Evolutionary conservation across 768 basidiomycete genomes (phyloP), one percentile per base, ranked within the genome.

Genomic region (Fomitopsis serialis): DNA sequence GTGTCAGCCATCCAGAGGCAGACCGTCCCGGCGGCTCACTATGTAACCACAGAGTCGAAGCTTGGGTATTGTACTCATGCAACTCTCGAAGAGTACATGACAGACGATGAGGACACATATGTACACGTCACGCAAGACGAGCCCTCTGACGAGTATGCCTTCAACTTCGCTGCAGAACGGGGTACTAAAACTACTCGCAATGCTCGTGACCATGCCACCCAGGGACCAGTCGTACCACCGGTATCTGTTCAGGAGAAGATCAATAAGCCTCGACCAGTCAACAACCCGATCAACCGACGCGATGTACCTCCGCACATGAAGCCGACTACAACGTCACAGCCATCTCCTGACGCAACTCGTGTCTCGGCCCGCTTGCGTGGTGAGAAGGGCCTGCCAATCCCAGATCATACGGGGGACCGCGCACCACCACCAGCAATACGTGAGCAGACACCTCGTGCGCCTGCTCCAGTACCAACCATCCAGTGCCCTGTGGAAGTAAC

Each of bases 1-100:
- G 57, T 54, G 10, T 36, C 32, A 22, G 49, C 57, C 7, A 35
- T 52, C 27, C 43, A 45, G 22, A 25, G 40, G 21, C 13, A 25
- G 22, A 15, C 36, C 47, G 19, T 29, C 46, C n/a, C 13, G 29
- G 21, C 35, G 32, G 8, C 36, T 34, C 23, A 49, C 22, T 32
- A 24, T 43, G 27, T 34, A 12, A 44, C 6, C 22, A 49, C 24
- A 23, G 32, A 6, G 21, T 15, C 10, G 42, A 32, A 19, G 21
- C 3, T 15, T 32, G 24, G 48, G 46, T 32, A 25, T 22, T 45
- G 34, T 27, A 15, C 43, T 43, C 17, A 47, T 45, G 45, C 43
- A 1, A 36, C 23, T 44, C 32, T 35, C 22, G 34, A 37, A 32
- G 23, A 34, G 17, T 53, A 36, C 22, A 25, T 25, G 11, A 21